A percentile compares a stretch with the other conserved stretches of the same genome.
Conservation (phyloP, 2,329 filamentous ascomycete species). For the Pseudogymnoascus sp. region DNA sequence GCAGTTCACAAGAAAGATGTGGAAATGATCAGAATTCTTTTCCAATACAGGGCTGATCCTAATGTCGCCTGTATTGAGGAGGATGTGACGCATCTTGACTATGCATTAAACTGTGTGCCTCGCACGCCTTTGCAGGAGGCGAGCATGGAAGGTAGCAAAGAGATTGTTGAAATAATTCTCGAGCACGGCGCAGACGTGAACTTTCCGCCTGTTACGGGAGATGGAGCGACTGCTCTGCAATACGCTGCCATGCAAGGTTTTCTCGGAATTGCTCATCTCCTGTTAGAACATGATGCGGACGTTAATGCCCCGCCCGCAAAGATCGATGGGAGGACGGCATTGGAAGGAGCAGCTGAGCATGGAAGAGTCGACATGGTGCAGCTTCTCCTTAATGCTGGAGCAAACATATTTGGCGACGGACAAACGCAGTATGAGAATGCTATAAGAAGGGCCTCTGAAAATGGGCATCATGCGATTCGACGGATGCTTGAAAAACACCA, state of each 20-base stretch:
- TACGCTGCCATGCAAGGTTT: not conserved
- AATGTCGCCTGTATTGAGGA: too few relatives aligned
- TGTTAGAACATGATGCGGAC: not conserved
- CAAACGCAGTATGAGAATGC: not conserved
- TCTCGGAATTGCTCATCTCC: not conserved
- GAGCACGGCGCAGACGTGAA: not conserved
- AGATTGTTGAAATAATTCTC: not conserved
- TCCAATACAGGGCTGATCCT: not conserved
- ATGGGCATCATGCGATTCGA: not conserved
- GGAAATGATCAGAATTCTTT: not conserved
- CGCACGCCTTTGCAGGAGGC: not conserved
- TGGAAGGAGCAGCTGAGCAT: conserved; percentile 28
- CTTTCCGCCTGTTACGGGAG: not conserved
- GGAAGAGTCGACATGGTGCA: conserved; percentile 27
- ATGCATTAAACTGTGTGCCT: too few relatives aligned
- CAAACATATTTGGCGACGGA: conserved; percentile 10
- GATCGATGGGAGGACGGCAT: conserved; percentile 18
- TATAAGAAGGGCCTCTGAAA: not conserved
- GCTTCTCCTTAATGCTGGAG: conserved; percentile 23
- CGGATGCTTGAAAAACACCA: not conserved
- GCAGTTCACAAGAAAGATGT: not conserved
- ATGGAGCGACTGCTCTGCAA: not conserved
- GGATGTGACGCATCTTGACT: too few relatives aligned
- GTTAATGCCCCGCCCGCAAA: not conserved
- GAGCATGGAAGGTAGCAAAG: not conserved